Base-by-base conservation (phyloP, 345 rosid genomes). In the Citrus hindsii region DNA sequence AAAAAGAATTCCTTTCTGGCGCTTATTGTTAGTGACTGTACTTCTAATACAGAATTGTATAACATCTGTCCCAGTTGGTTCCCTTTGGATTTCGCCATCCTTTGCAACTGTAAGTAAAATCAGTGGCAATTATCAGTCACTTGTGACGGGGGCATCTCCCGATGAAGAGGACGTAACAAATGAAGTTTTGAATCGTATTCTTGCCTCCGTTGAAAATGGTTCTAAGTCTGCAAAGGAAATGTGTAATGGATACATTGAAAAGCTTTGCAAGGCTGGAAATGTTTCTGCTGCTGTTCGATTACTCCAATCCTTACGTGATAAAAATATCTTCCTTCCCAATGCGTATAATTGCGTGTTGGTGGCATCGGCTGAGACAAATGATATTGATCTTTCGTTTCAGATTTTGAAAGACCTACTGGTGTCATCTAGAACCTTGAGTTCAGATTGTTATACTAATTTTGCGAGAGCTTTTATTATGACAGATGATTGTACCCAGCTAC, bases 381-480 rank as follows among this genome's bases (percentile, higher is more conserved):
- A 85, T 28, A 40, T 81, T n/a, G 85, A 79, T 4, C 42, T 87
- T 60, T 80, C 88, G 4, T 77, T 73, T 77, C 82, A 70, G 75
- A 83, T 84, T 76, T 87, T 90, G 78, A 89, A 87, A 80, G 82
- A 87, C 65, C 51, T 89, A 37, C 70, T 90, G 72, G 48, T 77
- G 63, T 85, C 82, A 33, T 74, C 56, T 84, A 79, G 83, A 66
- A 82, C 85, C 7, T 72, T 93, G 88, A 89, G 87, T 80, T 88
- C 86, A 18, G 74, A 83, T 76, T 83, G 84, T 80, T 94, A 86
- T 85, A 66, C 82, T 73, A 83, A 79, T 76, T 80, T 94, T 30
- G 95, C 94, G 10, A 91, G 87, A 82, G 86, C 88, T 74, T 93
- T 90, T 75, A 75, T 82, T 3, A 79, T 84, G 75, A 56, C 83